Evolutionary conservation across 2,329 filamentous ascomycete genomes (phyloP), one percentile per base, ranked within the genome.

Genomic region (Fusarium concolor): DNA sequence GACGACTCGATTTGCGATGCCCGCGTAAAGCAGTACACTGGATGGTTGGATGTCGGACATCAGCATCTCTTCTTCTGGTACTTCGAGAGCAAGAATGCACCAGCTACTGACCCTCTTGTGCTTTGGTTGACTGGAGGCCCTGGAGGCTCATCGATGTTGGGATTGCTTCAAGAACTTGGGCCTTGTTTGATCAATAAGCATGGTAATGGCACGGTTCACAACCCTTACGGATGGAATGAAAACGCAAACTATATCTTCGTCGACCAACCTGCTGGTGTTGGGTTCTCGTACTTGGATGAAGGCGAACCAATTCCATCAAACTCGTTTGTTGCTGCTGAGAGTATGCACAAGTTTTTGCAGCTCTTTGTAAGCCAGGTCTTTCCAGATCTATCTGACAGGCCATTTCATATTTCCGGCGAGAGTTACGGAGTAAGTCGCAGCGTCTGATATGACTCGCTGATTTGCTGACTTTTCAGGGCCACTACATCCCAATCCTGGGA

Each of bases 11-110:
- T 71, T 8, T 71, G 69, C 15, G 59, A 71, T 8, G 67, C 68
- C 2, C 65, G 60, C 1, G 65, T 68, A 3, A 71, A 71, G 43
- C 69, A 71, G 18, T 71, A 70, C 29, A 71, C 68, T 0, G 69
- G 69, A 1, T 71, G 68, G 69, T 51, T 71, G 0, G 68, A 71
- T 12, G 20, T 59, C 0, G 56, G 50, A 10, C 62, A 54, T 3
- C 67, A 71, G 41, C 69, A 71, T 11, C 58, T 71, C 1, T 71
- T 71, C 38, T 71, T 71, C 31, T 71, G 69, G 69, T 71, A 71
- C 9, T 54, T 71, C 18, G 69, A 71, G n/a, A 71, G 69, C 20
- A 43, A 68, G 11, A 62, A 43, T 8, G 58, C 68, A 2, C 69
- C 69, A 0, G 28, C 57, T 2, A 61, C 35, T 2, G 69, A 71